Base-by-base conservation (phyloP, 768 basidiomycete species). In the Termitomyces sp. region DNA sequence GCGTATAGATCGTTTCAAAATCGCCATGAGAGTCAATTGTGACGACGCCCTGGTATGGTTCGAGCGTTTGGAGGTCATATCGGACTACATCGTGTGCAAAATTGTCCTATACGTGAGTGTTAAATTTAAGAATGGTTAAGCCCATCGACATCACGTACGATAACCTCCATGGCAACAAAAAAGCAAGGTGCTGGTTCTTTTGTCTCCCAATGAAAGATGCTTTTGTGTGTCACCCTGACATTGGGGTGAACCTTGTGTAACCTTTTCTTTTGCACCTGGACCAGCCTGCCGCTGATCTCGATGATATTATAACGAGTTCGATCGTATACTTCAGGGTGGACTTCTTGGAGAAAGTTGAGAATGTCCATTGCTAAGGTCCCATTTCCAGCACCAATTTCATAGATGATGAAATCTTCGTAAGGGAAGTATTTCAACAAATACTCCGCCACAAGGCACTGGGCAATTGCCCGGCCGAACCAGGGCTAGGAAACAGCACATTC, bases 371-470 rank as follows among this genome's bases (percentile, higher is more conserved):
- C 95, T 56, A 99, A 80, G 1, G 96, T 96, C 13, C 97, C 97
- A 66, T 99, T 99, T 42, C 97, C 97, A 2, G 94, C 97, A 36
- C 97, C 97, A 64, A 99, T 89, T 72, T 99, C 97, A 76, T 98
- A 98, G 53, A 99, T 87, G 61, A 91, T 83, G 62, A 98, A 86
- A 70, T 97, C 94, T 72, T 97, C 89, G 68, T 98, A 96, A 0
- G 96, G 96, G 71, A 92, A 98, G 69, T 94, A 90, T 68, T 94
- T 94, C 61, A 94, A 81, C 66, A 97, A 84, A 72, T 99, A 98
- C 64, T 95, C 90, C 0, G 90, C 87, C 22, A 92, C 87, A 33
- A 98, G 81, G 66, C 92, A 96, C 56, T 87, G 85, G 10, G 90
- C 92, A 52, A 98, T 84, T 42, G 94, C 89, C 68, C 87, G 87